Evolutionary conservation across 805 yeast genomes (phyloP).

Genomic region (Yamadazyma akitaensis): DNA sequence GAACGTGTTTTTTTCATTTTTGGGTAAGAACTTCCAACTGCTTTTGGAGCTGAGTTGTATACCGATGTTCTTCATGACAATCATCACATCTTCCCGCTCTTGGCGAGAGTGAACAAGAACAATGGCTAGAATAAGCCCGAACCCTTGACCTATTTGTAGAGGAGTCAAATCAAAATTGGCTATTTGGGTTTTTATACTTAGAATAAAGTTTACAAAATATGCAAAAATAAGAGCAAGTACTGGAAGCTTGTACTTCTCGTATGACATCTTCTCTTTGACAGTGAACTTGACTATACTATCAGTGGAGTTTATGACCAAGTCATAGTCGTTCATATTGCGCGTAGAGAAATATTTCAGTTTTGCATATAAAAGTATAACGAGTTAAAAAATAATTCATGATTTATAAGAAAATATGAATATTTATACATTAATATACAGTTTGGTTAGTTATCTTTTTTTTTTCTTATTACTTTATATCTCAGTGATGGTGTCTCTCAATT

Average conservation of each 20-base stretch:
- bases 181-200: neutral
- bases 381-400: neutral
- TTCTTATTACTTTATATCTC: too few relatives aligned
- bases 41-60: slow-evolving; percentile 39
- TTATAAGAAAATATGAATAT: neutral
- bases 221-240: slow-evolving; percentile 2
- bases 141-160: neutral
- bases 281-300: slow-evolving; percentile 12
- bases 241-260: neutral
- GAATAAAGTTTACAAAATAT: neutral
- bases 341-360: neutral
- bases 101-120: slow-evolving; percentile 11
- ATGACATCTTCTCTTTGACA: slow-evolving; percentile 5
- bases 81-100: slow-evolving; percentile 40
- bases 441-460: neutral
- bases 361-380: too few relatives aligned
- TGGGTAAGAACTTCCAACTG: slow-evolving; percentile 20
- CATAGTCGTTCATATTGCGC: slow-evolving; percentile 8
- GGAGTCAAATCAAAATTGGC: neutral
- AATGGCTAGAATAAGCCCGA: neutral
- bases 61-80: slow-evolving; percentile 45
- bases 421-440: neutral
- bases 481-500: slow-evolving; percentile 17
- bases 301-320: slow-evolving; percentile 7
- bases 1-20: slow-evolving; percentile 34